These are phyloP conservation scores for Diutina siamensis DNA, from an alignment of 1,139 yeast species.

Conservation along the genomic window DNA sequence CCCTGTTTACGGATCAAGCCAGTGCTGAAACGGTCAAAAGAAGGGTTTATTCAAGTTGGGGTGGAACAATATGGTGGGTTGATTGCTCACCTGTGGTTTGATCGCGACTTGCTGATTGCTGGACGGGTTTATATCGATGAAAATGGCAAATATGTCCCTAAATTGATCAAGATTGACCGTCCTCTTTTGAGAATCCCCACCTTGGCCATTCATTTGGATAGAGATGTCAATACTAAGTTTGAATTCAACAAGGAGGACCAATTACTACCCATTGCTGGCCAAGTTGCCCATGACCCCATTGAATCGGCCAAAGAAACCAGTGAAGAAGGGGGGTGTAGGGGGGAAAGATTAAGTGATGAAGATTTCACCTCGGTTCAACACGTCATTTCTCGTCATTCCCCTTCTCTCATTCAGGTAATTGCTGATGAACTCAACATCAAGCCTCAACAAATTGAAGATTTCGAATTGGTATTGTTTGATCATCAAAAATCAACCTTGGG, in stretches of 20 bases:
- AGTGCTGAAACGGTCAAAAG: slow-evolving; percentile 56
- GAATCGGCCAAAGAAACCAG: slow-evolving; percentile 9
- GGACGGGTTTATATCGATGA: slow-evolving; percentile 69
- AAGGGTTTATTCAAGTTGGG: slow-evolving; percentile 82
- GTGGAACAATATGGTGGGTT: slow-evolving; percentile 96
- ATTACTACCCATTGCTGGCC: slow-evolving; percentile 78
- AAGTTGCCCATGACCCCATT: slow-evolving; percentile 28
- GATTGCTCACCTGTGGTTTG: slow-evolving; percentile 87
- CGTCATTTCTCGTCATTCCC: slow-evolving; percentile 66
- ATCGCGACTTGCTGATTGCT: slow-evolving; percentile 83
- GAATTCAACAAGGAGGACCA: slow-evolving; percentile 88
- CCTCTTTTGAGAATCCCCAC: slow-evolving; percentile 91
- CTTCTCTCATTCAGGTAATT: slow-evolving; percentile 53
- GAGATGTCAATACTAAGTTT: slow-evolving; percentile 66
- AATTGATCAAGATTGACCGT: slow-evolving; percentile 64
- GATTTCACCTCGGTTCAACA: slow-evolving; percentile 57
- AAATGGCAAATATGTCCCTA: slow-evolving; percentile 44
- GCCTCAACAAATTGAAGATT: slow-evolving; percentile 59
- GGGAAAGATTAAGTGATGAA: slow-evolving; percentile 34
- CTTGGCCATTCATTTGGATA: slow-evolving; percentile 81
- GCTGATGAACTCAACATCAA: slow-evolving; percentile 51
- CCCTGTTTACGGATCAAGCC: slow-evolving; percentile 92
- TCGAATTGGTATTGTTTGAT: slow-evolving; percentile 81
- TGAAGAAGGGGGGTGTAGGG: slow-evolving; percentile 29
- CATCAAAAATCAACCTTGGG: slow-evolving; percentile 76